phyloP scores from a whole-genome alignment of 306 rosid species.

The Pterocarpus santalinus region DNA sequence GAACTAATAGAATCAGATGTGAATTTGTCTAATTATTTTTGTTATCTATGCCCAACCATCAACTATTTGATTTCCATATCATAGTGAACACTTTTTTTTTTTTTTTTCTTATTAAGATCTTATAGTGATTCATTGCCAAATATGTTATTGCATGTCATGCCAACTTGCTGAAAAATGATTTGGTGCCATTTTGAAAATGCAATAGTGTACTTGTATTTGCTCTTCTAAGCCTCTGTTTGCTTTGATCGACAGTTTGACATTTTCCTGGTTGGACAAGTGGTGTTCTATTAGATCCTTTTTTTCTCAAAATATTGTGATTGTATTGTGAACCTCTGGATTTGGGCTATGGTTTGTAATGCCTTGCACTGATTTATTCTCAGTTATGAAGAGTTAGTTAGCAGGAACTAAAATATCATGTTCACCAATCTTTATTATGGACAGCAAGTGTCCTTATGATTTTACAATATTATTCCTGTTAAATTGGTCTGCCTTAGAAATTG shows the following conservation, averaged over 20 bases:
- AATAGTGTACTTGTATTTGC: background rate
- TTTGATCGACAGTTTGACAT: conserved; percentile 18
- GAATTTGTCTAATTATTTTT: conserved; percentile 24
- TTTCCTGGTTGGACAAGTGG: conserved; percentile 3
- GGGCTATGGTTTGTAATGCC: background rate
- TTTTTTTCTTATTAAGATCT: background rate
- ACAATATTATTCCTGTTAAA: conserved; percentile 7
- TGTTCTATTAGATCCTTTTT: background rate
- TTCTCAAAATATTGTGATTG: background rate
- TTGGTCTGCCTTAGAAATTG: conserved; percentile 29
- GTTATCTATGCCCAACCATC: conserved; percentile 19
- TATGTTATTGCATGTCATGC: conserved; percentile 19
- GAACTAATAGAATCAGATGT: background rate
- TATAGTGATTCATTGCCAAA: conserved; percentile 24
- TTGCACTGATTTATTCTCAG: conserved; percentile 29
- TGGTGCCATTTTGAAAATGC: conserved; percentile 4
- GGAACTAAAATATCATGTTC: conserved; percentile 17
- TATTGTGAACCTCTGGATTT: background rate
- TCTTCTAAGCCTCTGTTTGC: conserved; percentile 7
- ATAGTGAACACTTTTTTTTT: conserved; percentile 17
- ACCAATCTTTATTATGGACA: conserved; percentile 26
- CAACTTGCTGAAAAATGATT: conserved; percentile 23
- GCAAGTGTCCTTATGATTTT: conserved; percentile 18
- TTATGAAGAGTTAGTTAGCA: conserved; percentile 17
- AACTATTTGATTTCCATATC: conserved; percentile 33